phyloP scores from a whole-genome alignment of 116 monocot species.

The Trichopus zeylanicus region DNA sequence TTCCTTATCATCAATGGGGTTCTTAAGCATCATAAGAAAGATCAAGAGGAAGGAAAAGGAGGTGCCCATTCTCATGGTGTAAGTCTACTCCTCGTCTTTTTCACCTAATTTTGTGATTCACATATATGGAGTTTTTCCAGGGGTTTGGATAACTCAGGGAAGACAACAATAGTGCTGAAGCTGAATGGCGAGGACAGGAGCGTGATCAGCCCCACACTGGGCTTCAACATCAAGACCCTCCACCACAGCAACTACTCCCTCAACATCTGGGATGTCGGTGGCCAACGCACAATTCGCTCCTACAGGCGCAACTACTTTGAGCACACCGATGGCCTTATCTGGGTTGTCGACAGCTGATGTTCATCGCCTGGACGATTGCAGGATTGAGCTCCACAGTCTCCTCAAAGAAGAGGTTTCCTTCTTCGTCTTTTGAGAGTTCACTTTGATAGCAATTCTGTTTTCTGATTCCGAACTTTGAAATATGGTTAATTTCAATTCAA shows the following conservation, averaged over 20 bases:
- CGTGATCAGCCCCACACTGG: constrained; percentile 90
- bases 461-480: too few species aligned
- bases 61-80: constrained; percentile 98
- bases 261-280: constrained; percentile 97
- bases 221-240: constrained; percentile 97
- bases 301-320: constrained; percentile 99
- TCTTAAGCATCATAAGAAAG: constrained; percentile 93
- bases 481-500: too few species aligned
- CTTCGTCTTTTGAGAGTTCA: background rate
- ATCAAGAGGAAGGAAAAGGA: constrained; percentile 98
- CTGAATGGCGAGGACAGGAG: constrained; percentile 94
- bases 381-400: constrained; percentile 72
- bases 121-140: constrained; percentile 24
- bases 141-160: constrained; percentile 94
- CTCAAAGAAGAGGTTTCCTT: constrained; percentile 88
- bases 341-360: constrained; percentile 98
- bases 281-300: constrained; percentile 89
- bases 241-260: constrained; percentile 75
- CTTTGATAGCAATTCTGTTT: background rate
- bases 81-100: constrained; percentile 13
- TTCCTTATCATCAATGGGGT: too few species aligned
- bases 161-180: constrained; percentile 96
- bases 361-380: constrained; percentile 79
- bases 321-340: constrained; percentile 93
- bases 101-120: too few species aligned